Percentiles rank a stretch among this genome's conserved stretches.
phyloP scores from a whole-genome alignment of 1,284 basidiomycete genomes.

The Ustilago bromivora region DNA sequence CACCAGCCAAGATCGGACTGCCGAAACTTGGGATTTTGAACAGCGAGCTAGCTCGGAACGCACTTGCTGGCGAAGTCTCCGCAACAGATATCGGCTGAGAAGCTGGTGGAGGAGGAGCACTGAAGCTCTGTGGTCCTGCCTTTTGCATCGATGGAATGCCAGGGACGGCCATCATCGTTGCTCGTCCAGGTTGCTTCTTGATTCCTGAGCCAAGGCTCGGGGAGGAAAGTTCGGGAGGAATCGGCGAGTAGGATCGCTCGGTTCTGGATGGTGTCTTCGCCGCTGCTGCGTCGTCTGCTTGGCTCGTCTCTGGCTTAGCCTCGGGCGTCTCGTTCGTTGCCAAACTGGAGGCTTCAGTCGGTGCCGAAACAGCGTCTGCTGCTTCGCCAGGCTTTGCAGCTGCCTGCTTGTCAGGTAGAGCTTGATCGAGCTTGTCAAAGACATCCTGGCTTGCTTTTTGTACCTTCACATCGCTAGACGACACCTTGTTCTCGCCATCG shows the following conservation, averaged over 20 bases:
- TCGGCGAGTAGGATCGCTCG: conserved; percentile 11
- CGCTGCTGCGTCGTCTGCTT: background rate
- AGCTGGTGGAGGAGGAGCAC: conserved; percentile 37
- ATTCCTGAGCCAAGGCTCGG: conserved; percentile 37
- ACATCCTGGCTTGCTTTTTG: conserved; percentile 1
- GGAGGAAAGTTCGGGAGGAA: conserved; percentile 14
- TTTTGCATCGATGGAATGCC: conserved; percentile 62
- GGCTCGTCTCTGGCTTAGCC: background rate
- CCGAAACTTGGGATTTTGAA: conserved; percentile 51
- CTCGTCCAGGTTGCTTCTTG: conserved; percentile 57
- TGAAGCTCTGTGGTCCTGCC: conserved; percentile 57
- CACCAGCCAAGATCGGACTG: conserved; percentile 23
- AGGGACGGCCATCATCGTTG: conserved; percentile 64
- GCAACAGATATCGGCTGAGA: conserved; percentile 11
- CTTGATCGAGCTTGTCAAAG: background rate
- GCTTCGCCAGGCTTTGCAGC: background rate
- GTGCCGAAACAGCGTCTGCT: background rate
- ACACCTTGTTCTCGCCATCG: background rate
- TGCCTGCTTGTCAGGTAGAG: background rate
- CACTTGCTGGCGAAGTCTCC: conserved; percentile 30
- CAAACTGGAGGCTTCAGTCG: background rate
- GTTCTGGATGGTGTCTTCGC: conserved; percentile 10
- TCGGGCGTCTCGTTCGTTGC: background rate
- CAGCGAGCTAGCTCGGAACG: conserved; percentile 34
- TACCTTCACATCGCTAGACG: background rate